Evolutionary conservation across 345 rosid species (phyloP).

Genomic region (Linum tenue): DNA sequence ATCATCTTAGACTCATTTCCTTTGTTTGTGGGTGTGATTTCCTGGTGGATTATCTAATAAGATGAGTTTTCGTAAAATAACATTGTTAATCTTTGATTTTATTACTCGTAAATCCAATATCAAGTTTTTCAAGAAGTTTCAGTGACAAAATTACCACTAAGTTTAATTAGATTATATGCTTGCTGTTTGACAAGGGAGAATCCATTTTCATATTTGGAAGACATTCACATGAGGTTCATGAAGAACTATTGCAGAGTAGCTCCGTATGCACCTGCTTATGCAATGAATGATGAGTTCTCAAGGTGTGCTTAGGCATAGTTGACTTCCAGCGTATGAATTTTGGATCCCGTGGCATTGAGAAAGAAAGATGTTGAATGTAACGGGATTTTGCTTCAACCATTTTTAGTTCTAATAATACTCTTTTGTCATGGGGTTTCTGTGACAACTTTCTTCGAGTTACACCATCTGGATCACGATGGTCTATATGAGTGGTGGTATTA

Average conservation of each 20-base stretch:
- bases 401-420: no score
- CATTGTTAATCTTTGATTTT: neutral
- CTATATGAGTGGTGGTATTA: no score
- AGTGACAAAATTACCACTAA: neutral
- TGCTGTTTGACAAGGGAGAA: conserved; percentile 48
- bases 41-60: neutral
- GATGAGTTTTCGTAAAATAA: neutral
- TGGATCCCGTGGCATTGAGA: no score
- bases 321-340: no score
- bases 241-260: conserved; percentile 88
- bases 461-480: no score
- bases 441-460: no score
- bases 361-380: no score
- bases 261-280: conserved; percentile 78
- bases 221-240: conserved; percentile 92
- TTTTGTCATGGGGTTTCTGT: no score
- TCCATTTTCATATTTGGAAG: conserved; percentile 98
- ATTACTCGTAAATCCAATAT: neutral
- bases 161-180: neutral
- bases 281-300: conserved; percentile 98
- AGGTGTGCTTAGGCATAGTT: no score
- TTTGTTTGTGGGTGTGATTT: neutral
- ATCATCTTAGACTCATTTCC: neutral
- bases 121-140: neutral
- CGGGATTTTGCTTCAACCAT: no score